Evolutionary conservation across 225 moss, liverwort and hornwort species (phyloP).

Genomic region (Anthoceros angustus): DNA sequence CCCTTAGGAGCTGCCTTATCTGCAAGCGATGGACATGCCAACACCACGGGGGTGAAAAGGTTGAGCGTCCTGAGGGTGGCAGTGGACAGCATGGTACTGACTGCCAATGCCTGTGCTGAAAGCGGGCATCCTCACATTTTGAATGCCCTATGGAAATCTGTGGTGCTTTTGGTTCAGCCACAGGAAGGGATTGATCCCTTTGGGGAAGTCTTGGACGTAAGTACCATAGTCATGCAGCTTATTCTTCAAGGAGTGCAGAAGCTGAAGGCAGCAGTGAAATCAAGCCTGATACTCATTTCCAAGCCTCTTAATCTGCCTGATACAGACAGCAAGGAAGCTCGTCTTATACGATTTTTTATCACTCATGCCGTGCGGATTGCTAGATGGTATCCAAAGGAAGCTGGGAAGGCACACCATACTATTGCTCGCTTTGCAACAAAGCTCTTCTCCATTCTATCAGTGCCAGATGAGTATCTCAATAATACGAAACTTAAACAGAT

Average conservation of each 20-base stretch:
- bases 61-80: neutral
- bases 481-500: slow-evolving; percentile 35
- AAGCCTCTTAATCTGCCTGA: slow-evolving; percentile 18
- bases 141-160: slow-evolving; percentile 59
- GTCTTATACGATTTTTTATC: slow-evolving; percentile 56
- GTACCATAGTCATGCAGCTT: slow-evolving; percentile 28
- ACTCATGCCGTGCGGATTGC: slow-evolving; percentile 33
- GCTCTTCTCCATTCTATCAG: slow-evolving; percentile 35
- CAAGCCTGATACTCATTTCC: slow-evolving; percentile 28
- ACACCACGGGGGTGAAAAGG: neutral
- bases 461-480: slow-evolving; percentile 21
- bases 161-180: slow-evolving; percentile 41
- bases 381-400: slow-evolving; percentile 40
- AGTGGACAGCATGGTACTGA: neutral
- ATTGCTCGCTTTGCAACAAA: slow-evolving; percentile 37
- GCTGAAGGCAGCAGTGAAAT: slow-evolving; percentile 41
- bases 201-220: slow-evolving; percentile 42
- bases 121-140: slow-evolving; percentile 6
- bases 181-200: slow-evolving; percentile 45
- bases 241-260: slow-evolving; percentile 38
- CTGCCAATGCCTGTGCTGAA: neutral
- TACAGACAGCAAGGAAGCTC: slow-evolving; percentile 21
- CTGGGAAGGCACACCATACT: slow-evolving; percentile 22
- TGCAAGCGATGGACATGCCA: neutral
- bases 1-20: neutral